Base-by-base conservation (phyloP, 768 basidiomycete species). In the Russula virescens region DNA sequence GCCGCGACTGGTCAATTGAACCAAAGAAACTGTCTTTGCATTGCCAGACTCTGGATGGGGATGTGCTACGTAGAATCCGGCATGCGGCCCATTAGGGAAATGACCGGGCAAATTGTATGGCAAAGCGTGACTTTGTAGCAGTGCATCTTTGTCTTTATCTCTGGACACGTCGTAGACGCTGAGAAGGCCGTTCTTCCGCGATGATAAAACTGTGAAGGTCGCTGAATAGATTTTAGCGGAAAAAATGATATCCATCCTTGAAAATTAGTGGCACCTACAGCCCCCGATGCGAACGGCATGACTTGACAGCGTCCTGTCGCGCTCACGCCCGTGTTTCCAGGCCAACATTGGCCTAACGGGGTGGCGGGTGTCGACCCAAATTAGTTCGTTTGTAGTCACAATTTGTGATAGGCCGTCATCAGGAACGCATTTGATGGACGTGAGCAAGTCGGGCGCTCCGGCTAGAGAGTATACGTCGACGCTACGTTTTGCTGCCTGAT, bases 351-450 rank as follows among this genome's bases (percentile, higher is more conserved):
- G 87, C 62, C 75, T 82, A 25, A 70, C 70, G n/a, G 79, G 73
- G 67, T 78, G 80, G 35, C 89, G 81, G 31, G 77, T 74, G 68
- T 93, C 90, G 31, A 91, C 70, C 89, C 90, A 92, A 16, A 86
- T 65, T 18, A 91, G 67, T 49, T 86, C 78, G 1, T 74, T 76
- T 1, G 88, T 91, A 1, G 88, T 83, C 34, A 78, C 80, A 3
- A 89, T 65, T 3, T 81, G 79, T 34, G 85, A 68, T 43, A 85
- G 71, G 49, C 80, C 69, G 61, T 82, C 78, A 6, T 72, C 69
- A 7, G 66, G 65, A 19, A 74, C 70, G 62, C 77, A 72, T 65
- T 85, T 83, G 40, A 86, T 73, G 26, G 79, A 83, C 0, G 87
- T 87, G 19, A 90, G 70, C 1, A 79, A 56, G 53, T 81, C 76